phyloP scores from a whole-genome alignment of 805 yeast genomes.

The Cyberlindnera nakhonratchasimensis region DNA sequence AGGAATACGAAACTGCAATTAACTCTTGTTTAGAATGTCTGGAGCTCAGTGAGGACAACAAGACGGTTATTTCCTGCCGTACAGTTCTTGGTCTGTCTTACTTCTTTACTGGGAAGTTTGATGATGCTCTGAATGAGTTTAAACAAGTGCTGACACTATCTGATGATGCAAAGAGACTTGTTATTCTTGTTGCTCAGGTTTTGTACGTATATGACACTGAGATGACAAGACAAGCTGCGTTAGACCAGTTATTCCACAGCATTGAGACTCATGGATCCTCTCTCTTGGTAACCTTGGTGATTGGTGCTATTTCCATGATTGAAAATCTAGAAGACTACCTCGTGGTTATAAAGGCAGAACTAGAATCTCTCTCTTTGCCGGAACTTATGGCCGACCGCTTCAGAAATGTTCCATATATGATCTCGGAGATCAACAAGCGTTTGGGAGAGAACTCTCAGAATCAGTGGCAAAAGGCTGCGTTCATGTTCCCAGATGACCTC shows the following conservation, averaged over 20 bases:
- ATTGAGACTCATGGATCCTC: constrained; percentile 66
- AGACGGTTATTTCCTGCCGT: constrained; percentile 49
- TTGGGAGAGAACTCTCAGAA: constrained; percentile 28
- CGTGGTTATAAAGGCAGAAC: constrained; percentile 64
- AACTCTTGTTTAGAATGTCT: constrained; percentile 56
- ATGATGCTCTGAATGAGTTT: constrained; percentile 64
- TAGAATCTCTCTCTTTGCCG: constrained; percentile 45
- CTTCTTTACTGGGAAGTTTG: constrained; percentile 62
- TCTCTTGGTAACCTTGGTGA: constrained; percentile 59
- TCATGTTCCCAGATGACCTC: constrained; percentile 69
- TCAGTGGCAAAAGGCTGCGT: constrained; percentile 67
- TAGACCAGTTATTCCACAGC: constrained; percentile 72
- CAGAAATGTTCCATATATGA: constrained; percentile 55
- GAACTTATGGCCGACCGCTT: constrained; percentile 48
- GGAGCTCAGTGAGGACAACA: constrained; percentile 40
- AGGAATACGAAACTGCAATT: constrained; percentile 53
- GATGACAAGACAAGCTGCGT: constrained; percentile 79
- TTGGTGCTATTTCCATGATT: constrained; percentile 76
- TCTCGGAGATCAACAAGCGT: constrained; percentile 47
- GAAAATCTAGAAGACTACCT: constrained; percentile 57
- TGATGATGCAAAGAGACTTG: constrained; percentile 60
- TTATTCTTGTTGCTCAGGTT: constrained; percentile 73
- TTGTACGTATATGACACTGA: constrained; percentile 70
- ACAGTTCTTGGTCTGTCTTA: constrained; percentile 69
- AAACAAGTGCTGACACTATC: constrained; percentile 55